Percentiles rank a stretch among this genome's conserved stretches.
Conservation (phyloP, 352 stramenopile species). For the Blastocystis sp. region DNA sequence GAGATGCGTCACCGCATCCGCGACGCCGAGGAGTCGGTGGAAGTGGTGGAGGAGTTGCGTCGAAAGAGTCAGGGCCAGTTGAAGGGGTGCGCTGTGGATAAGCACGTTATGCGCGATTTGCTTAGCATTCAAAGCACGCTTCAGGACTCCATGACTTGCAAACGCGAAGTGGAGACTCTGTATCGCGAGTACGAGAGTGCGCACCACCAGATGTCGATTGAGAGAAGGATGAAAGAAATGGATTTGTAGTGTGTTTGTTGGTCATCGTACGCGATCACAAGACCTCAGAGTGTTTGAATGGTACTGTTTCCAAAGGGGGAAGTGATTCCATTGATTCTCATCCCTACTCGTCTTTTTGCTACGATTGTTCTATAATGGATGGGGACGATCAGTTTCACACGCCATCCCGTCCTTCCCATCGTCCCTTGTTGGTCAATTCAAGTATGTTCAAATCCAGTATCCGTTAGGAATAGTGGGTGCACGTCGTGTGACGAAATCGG, state of each 20-base stretch:
- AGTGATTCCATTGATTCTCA: too few species aligned
- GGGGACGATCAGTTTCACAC: background rate
- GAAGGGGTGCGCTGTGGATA: too few species aligned
- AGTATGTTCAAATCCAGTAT: background rate
- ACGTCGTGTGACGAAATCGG: background rate
- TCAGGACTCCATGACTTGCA: background rate
- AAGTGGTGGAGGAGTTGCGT: too few species aligned
- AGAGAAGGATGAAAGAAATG: background rate
- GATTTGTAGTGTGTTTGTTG: background rate
- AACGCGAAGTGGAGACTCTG: background rate
- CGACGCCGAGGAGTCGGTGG: background rate
- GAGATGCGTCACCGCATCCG: background rate
- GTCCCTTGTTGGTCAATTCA: background rate
- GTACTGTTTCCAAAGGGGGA: background rate
- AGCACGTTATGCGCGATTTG: too few species aligned
- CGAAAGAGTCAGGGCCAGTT: too few species aligned
- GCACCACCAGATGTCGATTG: background rate
- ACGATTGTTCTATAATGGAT: background rate
- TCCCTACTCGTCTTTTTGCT: too few species aligned
- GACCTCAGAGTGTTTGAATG: background rate
- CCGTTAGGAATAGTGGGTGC: background rate
- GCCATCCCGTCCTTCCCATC: background rate
- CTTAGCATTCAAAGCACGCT: background rate
- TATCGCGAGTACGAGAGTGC: background rate
- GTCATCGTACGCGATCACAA: background rate